Evolutionary conservation across 306 rosid species (phyloP), one percentile per base, ranked within the genome.

Genomic region (Delonix regia): DNA sequence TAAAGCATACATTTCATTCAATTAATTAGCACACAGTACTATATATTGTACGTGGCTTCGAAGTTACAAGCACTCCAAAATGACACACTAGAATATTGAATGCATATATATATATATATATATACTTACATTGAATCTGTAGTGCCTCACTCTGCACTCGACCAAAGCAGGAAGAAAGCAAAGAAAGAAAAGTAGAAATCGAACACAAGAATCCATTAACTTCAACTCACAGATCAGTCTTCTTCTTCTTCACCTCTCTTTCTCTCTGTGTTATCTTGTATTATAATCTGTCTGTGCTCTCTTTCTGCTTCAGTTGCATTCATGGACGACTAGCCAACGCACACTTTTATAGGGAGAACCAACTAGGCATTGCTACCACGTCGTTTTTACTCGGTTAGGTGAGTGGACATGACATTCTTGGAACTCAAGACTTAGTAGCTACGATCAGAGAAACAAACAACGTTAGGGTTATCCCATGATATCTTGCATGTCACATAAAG

Each of bases 381-480:
- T 94, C 97, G 85, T 90, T 92, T 88, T 94, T 79, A 39, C 79
- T 66, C 72, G 69, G 89, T 94, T 92, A 90, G 98, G 98, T 94
- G 88, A 87, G 81, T 78, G 85, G 15, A 73, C 53, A 69, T 16
- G 21, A 56, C 65, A 87, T 74, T 85, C 89, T 88, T 90, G 55
- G 76, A 69, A 69, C 71, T 59, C 80, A 69, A 94, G 90, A 72
- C 78, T 74, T 53, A 0, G 22, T 61, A 56, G 33, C 27, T 59
- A 2, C 7, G 34, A 9, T 0, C 7, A 33, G 13, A 16, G 42
- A 33, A 41, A 66, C 51, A 22, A 22, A 39, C 4, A 18, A 74
- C 57, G 71, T 36, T 64, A 24, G 60, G 36, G 27, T 18, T 19
- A 60, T 16, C 27, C 53, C 21, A 24, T 48, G 72, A 75, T 88